Evolutionary conservation across 192 early-diverging fungal species (phyloP), one percentile per base, ranked within the genome.

Genomic region (Umbelopsis sp.): DNA sequence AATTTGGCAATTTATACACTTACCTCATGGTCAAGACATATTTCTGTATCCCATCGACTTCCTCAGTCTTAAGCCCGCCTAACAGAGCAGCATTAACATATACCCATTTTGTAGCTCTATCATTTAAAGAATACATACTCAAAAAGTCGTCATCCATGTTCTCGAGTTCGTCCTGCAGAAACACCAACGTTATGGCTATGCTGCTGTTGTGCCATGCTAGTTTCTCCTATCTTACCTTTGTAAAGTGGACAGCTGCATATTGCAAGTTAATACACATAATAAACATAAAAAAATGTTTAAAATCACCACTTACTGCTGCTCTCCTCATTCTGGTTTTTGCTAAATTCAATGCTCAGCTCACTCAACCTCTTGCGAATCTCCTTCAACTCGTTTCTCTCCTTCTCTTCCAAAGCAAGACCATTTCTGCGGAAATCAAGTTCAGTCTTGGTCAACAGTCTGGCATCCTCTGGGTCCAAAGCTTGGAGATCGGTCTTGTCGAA

Each of bases 1-100:
- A 2, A 9, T 61, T 13, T 35, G 64, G 37, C 64, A 49, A 64
- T 77, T 64, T 16, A 67, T 66, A 68, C 21, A 88, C 88, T 70
- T 91, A 93, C 79, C 92, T 90, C 78, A 92, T 90, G 9, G 90
- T 91, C 22, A 93, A 84, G 18, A 84, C 72, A 51, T 82, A 92
- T 72, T 87, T 86, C 41, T 77, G 80, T 15, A 83, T 78, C 22
- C 90, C 92, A 64, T 93, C 88, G 23, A 78, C 81, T 15, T 77
- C 81, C 67, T 76, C 77, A 30, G 82, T 91, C 49, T 72, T 73
- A 22, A 88, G 79, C 25, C 85, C 85, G 20, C 84, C 71, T 69
- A 37, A 2, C 47, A 49, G 12, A 22, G 4, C 13, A 16, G 35
- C 20, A 27, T 46, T 58, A 27, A 33, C 22, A 13, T 33, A 2